phyloP scores from a whole-genome alignment of 371 early-diverging fungal genomes.

The Mucor saturninus region DNA sequence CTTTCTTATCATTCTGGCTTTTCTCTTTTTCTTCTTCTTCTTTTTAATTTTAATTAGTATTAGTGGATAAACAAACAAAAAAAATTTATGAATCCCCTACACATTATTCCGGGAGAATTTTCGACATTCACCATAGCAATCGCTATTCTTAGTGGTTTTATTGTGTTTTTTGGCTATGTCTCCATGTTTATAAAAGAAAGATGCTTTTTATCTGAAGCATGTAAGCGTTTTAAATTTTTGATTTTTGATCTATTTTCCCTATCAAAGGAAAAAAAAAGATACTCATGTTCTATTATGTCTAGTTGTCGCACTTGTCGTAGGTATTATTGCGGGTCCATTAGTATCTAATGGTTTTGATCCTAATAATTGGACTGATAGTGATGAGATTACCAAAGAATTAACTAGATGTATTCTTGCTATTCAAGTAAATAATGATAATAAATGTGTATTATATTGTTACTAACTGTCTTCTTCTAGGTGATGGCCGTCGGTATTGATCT shows the following conservation, averaged over 20 bases:
- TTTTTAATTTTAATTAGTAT: not conserved
- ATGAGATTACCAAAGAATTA: slow-evolving; percentile 70
- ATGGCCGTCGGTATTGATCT: slow-evolving; percentile 87
- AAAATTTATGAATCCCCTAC: slow-evolving; percentile 10
- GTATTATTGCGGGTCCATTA: slow-evolving; percentile 85
- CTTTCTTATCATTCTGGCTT: slow-evolving; percentile 8
- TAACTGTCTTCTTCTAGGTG: slow-evolving; percentile 47
- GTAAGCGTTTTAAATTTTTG: slow-evolving; percentile 47
- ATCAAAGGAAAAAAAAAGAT: not conserved
- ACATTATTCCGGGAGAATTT: slow-evolving; percentile 54
- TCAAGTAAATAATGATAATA: slow-evolving; percentile 52
- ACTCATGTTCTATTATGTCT: not conserved
- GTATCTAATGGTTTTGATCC: slow-evolving; percentile 71
- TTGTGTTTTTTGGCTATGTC: slow-evolving; percentile 85
- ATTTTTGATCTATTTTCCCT: not conserved
- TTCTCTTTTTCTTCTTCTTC: not conserved
- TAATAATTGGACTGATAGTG: slow-evolving; percentile 50
- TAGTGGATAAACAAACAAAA: too few species aligned
- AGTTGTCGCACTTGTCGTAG: slow-evolving; percentile 87
- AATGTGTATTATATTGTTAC: not conserved
- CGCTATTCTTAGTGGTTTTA: slow-evolving; percentile 81
- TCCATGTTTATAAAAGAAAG: slow-evolving; percentile 92
- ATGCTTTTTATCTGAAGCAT: slow-evolving; percentile 90
- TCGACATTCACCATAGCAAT: slow-evolving; percentile 56
- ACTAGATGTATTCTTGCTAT: slow-evolving; percentile 82